Conservation (phyloP, 192 early-diverging fungal species). For the Chytriomyces sp. region DNA sequence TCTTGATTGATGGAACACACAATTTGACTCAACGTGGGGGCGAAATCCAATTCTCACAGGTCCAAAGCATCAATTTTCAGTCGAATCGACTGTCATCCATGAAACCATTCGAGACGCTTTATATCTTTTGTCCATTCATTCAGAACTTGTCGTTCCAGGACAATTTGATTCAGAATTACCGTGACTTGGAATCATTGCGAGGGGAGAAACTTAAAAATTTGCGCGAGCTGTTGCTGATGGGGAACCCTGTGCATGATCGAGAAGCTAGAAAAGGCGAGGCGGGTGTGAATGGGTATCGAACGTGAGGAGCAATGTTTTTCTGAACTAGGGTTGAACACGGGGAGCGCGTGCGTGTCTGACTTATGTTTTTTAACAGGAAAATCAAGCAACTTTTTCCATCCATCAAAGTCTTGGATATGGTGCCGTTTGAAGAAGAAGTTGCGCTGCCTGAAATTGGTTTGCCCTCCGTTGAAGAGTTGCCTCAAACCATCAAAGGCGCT, state of each 20-base stretch:
- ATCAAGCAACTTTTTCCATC: constrained; percentile 51
- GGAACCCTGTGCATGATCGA: constrained; percentile 45
- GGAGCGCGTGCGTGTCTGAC: background rate
- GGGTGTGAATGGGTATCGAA: constrained; percentile 35
- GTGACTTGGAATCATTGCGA: constrained; percentile 43
- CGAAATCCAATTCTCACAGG: constrained; percentile 16
- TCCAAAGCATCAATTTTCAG: constrained; percentile 44
- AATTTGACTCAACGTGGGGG: background rate
- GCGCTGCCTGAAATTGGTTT: constrained; percentile 35
- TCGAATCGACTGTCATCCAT: constrained; percentile 38
- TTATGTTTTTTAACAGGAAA: constrained; percentile 26
- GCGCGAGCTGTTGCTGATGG: constrained; percentile 41
- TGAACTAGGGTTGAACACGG: background rate
- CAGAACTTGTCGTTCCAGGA: constrained; percentile 47
- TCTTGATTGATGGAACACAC: background rate
- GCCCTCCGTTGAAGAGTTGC: constrained; percentile 36
- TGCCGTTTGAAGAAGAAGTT: constrained; percentile 45
- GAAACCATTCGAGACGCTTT: constrained; percentile 39
- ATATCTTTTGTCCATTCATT: constrained; percentile 40
- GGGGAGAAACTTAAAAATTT: constrained; percentile 41
- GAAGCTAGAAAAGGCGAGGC: constrained; percentile 44
- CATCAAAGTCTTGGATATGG: constrained; percentile 46
- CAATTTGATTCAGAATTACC: constrained; percentile 37
- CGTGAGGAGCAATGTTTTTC: constrained; percentile 18
- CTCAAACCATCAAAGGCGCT: constrained; percentile 34